These are phyloP conservation scores for Aspergillus intermedius DNA, from an alignment of 2,329 filamentous ascomycete species.

Conservation along the genomic window DNA sequence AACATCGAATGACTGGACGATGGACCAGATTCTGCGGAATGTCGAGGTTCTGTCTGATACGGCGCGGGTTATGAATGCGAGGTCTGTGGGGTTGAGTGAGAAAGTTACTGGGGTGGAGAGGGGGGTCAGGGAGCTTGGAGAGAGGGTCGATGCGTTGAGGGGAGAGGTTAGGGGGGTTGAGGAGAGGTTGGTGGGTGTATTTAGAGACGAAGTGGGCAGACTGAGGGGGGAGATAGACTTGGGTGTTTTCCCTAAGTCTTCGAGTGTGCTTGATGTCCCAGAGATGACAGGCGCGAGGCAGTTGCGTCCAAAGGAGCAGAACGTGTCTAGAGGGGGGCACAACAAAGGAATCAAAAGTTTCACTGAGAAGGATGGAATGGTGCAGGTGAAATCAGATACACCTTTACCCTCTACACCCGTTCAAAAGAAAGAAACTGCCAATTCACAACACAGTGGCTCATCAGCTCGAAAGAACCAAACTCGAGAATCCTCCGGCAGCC, in stretches of 20 bases:
- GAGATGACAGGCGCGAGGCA: background rate
- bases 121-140: background rate
- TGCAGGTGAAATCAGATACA: background rate
- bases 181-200: constrained; percentile 3
- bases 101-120: constrained; percentile 7
- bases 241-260: background rate
- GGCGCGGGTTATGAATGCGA: constrained; percentile 9
- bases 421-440: background rate
- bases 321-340: background rate
- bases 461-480: constrained; percentile 1
- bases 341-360: background rate
- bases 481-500: constrained; percentile 4
- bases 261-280: background rate
- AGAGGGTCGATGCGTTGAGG: background rate
- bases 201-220: constrained; percentile 5
- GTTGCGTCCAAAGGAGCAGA: background rate
- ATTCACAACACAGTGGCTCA: background rate
- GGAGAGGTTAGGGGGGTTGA: constrained; percentile 9
- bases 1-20: constrained; percentile 15
- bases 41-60: constrained; percentile 13
- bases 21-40: constrained; percentile 16
- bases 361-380: background rate
- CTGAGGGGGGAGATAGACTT: constrained; percentile 7
- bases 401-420: background rate
- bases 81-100: constrained; percentile 11